Conservation (phyloP, 2,329 filamentous ascomycete species). For the Claviceps fusiformis region DNA sequence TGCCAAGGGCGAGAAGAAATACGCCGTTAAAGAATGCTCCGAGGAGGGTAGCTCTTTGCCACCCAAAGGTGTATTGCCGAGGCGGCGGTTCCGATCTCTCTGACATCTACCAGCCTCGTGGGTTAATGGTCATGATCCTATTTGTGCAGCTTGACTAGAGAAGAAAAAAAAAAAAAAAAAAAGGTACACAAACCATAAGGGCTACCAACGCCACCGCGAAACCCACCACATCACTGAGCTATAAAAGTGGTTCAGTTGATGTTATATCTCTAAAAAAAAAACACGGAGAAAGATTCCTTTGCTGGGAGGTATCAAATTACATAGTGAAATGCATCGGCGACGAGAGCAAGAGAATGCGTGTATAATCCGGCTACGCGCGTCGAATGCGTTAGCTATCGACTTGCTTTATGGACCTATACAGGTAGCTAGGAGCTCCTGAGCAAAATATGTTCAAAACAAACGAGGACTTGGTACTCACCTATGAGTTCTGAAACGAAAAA, state of each 20-base stretch:
- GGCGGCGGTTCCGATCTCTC: constrained; percentile 39
- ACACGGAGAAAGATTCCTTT: neutral
- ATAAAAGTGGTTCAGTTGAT: constrained; percentile 16
- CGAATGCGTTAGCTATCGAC: neutral
- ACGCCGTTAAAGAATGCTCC: constrained; percentile 73
- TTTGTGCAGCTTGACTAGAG: neutral
- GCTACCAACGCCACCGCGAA: constrained; percentile 55
- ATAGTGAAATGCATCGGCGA: constrained; percentile 71
- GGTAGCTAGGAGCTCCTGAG: too few species aligned
- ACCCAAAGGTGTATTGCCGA: constrained; percentile 48
- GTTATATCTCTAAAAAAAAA: neutral
- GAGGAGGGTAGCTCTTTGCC: constrained; percentile 59
- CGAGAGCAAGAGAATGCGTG: constrained; percentile 55
- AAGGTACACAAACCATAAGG: constrained; percentile 36
- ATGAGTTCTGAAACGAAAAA: constrained; percentile 40
- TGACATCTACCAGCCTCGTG: constrained; percentile 27
- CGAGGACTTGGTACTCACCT: constrained; percentile 18
- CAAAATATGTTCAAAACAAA: neutral
- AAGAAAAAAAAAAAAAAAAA: too few species aligned
- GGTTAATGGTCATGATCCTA: neutral
- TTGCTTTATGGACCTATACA: neutral
- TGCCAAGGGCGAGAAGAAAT: constrained; percentile 56
- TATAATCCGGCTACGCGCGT: constrained; percentile 45
- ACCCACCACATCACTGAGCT: constrained; percentile 59
- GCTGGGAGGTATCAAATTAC: constrained; percentile 22